Percentiles rank a stretch among this genome's conserved stretches.
phyloP scores from a whole-genome alignment of 345 rosid species.

The Hibiscus mutabilis region DNA sequence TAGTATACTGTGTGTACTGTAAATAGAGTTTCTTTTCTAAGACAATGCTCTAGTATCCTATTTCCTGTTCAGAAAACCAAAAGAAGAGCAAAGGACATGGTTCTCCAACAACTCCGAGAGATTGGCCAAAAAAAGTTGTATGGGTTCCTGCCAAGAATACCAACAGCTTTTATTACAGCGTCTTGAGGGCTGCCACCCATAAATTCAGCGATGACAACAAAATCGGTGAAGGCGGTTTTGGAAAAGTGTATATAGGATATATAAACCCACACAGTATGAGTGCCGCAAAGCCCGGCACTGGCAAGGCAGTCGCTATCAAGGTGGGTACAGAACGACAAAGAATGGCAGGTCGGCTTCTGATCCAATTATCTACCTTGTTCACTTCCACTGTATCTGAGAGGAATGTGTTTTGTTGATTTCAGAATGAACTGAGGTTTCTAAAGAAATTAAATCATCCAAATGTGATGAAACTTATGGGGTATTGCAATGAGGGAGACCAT shows the following conservation, averaged over 20 bases:
- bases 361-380: background rate
- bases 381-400: background rate
- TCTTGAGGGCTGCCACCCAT: conserved; percentile 27
- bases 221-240: conserved; percentile 52
- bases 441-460: conserved; percentile 40
- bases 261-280: conserved; percentile 21
- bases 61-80: background rate
- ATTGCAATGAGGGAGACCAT: conserved; percentile 29
- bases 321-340: conserved; percentile 35
- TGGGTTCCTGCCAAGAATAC: conserved; percentile 11
- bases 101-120: conserved; percentile 3
- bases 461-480: conserved; percentile 40
- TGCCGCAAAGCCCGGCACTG: conserved; percentile 16
- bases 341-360: conserved; percentile 35
- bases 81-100: background rate
- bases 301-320: conserved; percentile 37
- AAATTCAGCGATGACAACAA: conserved; percentile 28
- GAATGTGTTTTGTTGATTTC: conserved; percentile 7
- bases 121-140: conserved; percentile 9
- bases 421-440: conserved; percentile 29
- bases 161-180: conserved; percentile 19
- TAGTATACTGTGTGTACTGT: background rate
- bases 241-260: conserved; percentile 39
- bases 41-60: background rate
- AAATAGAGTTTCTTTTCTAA: background rate